phyloP scores from a whole-genome alignment of 352 stramenopile species.

The Globisporangium irregulare region DNA sequence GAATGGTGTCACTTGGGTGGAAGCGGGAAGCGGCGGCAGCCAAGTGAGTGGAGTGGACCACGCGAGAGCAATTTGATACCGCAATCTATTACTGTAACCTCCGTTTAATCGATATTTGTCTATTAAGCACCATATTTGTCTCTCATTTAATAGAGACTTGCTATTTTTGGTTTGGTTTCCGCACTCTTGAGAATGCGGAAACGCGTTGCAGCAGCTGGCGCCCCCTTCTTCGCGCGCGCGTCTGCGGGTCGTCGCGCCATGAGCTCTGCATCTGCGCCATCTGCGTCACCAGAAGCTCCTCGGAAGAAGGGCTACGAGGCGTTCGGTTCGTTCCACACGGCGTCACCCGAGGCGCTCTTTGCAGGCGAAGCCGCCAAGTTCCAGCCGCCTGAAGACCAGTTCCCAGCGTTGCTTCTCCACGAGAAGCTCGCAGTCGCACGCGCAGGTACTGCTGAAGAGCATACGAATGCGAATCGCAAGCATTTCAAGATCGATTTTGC shows the following conservation, averaged over 20 bases:
- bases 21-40: not conserved
- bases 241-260: not conserved
- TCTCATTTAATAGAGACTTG: too few species aligned
- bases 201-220: not conserved
- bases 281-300: not conserved
- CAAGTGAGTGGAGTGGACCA: conserved; percentile 1
- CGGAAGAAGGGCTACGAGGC: conserved; percentile 45
- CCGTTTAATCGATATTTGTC: too few species aligned
- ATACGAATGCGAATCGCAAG: conserved; percentile 21
- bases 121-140: too few species aligned
- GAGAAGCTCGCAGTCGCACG: not conserved
- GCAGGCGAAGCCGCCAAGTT: conserved; percentile 13
- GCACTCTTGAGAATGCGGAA: too few species aligned
- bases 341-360: conserved; percentile 58
- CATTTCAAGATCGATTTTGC: conserved; percentile 57
- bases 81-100: too few species aligned
- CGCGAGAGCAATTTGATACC: not conserved
- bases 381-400: conserved; percentile 14
- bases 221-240: not conserved
- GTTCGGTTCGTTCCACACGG: conserved; percentile 79
- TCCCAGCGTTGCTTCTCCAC: conserved; percentile 19
- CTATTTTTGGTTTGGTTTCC: too few species aligned
- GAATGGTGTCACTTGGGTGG: conserved; percentile 13
- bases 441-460: not conserved
- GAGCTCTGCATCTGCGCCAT: not conserved